Evolutionary conservation across 2,329 filamentous ascomycete species (phyloP).

Genomic region (Fusarium algeriense): DNA sequence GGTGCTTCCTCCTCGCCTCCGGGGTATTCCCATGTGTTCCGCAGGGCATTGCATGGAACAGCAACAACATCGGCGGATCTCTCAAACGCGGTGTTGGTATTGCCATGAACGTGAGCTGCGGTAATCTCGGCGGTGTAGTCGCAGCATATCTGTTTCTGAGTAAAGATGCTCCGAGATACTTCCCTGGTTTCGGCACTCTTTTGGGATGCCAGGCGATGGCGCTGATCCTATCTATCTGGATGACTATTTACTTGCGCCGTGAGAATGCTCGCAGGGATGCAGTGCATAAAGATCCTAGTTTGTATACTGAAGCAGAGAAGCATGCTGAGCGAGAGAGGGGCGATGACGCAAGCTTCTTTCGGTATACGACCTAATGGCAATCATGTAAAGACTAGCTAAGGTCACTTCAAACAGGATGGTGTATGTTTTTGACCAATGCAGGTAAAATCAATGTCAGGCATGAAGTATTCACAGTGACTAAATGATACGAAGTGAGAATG

Average conservation of each 20-base stretch:
- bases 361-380: neutral
- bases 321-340: neutral
- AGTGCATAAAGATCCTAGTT: neutral
- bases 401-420: no score
- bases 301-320: neutral
- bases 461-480: no score
- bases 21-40: constrained; percentile 6
- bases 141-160: neutral
- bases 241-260: neutral
- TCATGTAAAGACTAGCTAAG: neutral
- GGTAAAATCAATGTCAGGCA: no score
- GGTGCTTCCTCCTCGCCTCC: constrained; percentile 4
- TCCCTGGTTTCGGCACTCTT: neutral
- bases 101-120: constrained; percentile 9
- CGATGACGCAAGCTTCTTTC: neutral
- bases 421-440: no score
- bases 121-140: neutral
- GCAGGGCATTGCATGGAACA: neutral
- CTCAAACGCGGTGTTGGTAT: neutral
- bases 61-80: neutral
- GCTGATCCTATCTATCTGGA: neutral
- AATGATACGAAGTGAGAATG: no score
- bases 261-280: neutral
- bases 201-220: neutral
- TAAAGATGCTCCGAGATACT: neutral